These are phyloP conservation scores for Corchorus capsularis DNA, from an alignment of 345 rosid genomes.

Conservation along the genomic window DNA sequence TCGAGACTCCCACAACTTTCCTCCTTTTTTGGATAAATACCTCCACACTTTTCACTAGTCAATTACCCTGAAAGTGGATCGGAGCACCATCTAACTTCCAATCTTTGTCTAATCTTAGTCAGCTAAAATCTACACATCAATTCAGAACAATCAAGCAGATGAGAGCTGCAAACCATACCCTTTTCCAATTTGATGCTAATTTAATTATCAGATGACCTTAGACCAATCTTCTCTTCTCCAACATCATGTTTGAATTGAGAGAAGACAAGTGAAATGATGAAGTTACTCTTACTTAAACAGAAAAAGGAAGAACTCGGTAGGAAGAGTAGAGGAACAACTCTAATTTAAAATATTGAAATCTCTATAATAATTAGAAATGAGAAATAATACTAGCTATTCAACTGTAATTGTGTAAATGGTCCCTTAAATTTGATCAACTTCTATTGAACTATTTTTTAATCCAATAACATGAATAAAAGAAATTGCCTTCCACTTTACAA, in stretches of 20 bases:
- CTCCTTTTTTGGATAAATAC: neutral
- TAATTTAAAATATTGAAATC: slow-evolving; percentile 3
- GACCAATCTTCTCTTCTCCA: neutral
- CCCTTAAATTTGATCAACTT: neutral
- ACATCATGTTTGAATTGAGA: neutral
- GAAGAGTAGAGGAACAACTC: neutral
- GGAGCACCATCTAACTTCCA: neutral
- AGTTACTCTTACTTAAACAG: neutral
- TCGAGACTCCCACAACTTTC: neutral
- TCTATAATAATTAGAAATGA: slow-evolving; percentile 1
- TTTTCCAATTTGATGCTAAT: neutral
- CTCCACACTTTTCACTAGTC: neutral
- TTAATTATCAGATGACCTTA: neutral
- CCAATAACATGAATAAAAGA: neutral
- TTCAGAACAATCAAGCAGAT: neutral
- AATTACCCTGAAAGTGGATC: slow-evolving; percentile 1
- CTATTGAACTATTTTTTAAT: neutral
- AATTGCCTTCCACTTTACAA: neutral
- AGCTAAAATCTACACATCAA: neutral
- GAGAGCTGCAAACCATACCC: neutral
- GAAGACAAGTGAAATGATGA: slow-evolving; percentile 8
- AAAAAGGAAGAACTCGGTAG: neutral
- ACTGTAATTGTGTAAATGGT: neutral
- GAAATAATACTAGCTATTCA: neutral
- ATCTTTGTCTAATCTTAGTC: neutral